Conservation (phyloP, 2,329 filamentous ascomycete genomes). For the Macrophomina tecta region DNA sequence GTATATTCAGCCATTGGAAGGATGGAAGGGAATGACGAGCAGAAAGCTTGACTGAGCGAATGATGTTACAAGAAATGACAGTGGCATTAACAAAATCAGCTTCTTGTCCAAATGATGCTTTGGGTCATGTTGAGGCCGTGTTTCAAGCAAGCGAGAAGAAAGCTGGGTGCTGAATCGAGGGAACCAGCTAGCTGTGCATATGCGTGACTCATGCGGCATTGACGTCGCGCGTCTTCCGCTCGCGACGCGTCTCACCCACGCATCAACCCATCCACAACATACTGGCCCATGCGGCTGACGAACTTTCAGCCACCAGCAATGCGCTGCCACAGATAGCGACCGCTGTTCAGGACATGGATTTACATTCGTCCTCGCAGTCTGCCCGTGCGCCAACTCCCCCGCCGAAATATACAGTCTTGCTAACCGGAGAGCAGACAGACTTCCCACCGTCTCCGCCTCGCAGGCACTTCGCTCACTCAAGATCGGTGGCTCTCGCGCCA, state of each 20-base stretch:
- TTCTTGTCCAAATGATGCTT: too few relatives aligned
- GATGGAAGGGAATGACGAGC: not conserved
- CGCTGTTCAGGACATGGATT: constrained; percentile 39
- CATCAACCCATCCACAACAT: not conserved
- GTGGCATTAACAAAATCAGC: too few relatives aligned
- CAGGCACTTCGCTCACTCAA: constrained; percentile 70
- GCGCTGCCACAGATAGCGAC: constrained; percentile 31
- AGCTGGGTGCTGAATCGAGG: not conserved
- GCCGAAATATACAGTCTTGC: not conserved
- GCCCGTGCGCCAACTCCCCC: constrained; percentile 42
- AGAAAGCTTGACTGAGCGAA: not conserved
- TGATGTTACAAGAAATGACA: not conserved
- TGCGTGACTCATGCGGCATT: constrained; percentile 11
- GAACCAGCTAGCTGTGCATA: not conserved
- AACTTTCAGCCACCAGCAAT: not conserved
- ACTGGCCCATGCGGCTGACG: not conserved
- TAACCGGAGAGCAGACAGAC: constrained; percentile 59
- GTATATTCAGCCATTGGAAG: constrained; percentile 26
- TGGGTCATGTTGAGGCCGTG: not conserved
- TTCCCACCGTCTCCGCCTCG: constrained; percentile 78
- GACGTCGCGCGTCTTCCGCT: constrained; percentile 23
- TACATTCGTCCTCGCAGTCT: constrained; percentile 38
- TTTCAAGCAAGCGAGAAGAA: not conserved
- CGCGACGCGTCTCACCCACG: constrained; percentile 14
- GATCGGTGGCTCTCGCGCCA: constrained; percentile 54